phyloP scores from a whole-genome alignment of 2,329 filamentous ascomycete species.

The Ceratocystis albifundus region DNA sequence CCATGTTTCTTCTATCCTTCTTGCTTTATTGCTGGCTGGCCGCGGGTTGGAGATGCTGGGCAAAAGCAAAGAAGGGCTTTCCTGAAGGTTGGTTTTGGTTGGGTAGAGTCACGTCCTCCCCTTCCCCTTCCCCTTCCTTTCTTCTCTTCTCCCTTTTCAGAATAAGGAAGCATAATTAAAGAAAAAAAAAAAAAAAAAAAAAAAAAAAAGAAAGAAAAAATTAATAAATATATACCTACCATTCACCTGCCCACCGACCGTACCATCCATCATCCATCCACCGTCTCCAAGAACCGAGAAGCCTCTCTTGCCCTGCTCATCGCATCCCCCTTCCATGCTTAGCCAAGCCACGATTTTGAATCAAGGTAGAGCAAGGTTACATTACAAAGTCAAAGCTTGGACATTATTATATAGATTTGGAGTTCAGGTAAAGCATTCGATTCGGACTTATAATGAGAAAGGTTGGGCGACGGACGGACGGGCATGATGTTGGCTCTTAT shows the following conservation, averaged over 20 bases:
- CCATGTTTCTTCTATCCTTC: neutral
- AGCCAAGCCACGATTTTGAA: neutral
- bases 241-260: too few relatives aligned
- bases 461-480: neutral
- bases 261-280: too few relatives aligned
- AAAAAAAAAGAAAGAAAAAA: too few relatives aligned
- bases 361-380: slow-evolving; percentile 7
- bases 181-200: neutral
- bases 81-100: too few relatives aligned
- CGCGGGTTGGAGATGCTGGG: neutral
- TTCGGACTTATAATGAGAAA: neutral
- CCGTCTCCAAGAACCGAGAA: too few relatives aligned
- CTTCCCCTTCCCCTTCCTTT: too few relatives aligned
- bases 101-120: neutral
- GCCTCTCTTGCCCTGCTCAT: neutral
- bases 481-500: neutral
- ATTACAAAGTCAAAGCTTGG: slow-evolving; percentile 6
- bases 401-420: slow-evolving; percentile 1
- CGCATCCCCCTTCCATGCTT: neutral
- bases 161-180: neutral
- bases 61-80: too few relatives aligned
- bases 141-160: neutral
- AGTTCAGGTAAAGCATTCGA: neutral
- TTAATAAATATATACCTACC: too few relatives aligned
- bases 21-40: neutral